phyloP scores from a whole-genome alignment of 2,329 filamentous ascomycete genomes.

The Davidsoniella australis region DNA sequence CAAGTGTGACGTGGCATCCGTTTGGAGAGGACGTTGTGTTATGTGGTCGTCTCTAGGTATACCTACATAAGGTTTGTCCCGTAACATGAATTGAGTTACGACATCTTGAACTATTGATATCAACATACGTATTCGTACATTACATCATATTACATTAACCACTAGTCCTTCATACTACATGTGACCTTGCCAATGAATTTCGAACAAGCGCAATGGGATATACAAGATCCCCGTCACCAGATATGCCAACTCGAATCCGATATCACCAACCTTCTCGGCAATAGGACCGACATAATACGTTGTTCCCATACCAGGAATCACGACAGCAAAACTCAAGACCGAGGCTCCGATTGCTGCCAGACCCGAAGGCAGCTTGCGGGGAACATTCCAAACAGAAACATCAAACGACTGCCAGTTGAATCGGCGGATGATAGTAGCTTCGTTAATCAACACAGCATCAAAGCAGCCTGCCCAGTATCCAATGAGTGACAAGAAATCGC shows the following conservation, averaged over 20 bases:
- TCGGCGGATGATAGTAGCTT: constrained; percentile 27
- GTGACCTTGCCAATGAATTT: constrained; percentile 1
- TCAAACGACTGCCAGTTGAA: constrained; percentile 26
- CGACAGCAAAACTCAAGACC: constrained; percentile 24
- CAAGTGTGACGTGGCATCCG: constrained; percentile 54
- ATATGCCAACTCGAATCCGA: constrained; percentile 29
- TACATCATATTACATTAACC: constrained; percentile 15
- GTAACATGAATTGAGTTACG: neutral
- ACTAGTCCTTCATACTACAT: constrained; percentile 18
- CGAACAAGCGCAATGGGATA: constrained; percentile 21
- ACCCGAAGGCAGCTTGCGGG: constrained; percentile 24
- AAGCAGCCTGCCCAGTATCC: constrained; percentile 31
- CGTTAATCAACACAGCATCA: constrained; percentile 24
- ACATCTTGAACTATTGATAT: neutral
- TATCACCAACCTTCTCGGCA: constrained; percentile 25
- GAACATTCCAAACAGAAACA: constrained; percentile 27
- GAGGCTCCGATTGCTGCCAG: constrained; percentile 28
- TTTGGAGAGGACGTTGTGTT: constrained; percentile 72
- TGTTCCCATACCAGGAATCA: constrained; percentile 26
- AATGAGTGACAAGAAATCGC: constrained; percentile 28
- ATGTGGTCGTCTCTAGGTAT: constrained; percentile 41
- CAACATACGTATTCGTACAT: neutral
- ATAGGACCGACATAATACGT: constrained; percentile 28
- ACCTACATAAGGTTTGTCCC: neutral
- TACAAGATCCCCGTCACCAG: constrained; percentile 25